A percentile compares a stretch with the other conserved stretches of the same genome.
These are phyloP conservation scores for Carnegiea gigantea DNA, from an alignment of 179 eudicot genomes.

Conservation along the genomic window DNA sequence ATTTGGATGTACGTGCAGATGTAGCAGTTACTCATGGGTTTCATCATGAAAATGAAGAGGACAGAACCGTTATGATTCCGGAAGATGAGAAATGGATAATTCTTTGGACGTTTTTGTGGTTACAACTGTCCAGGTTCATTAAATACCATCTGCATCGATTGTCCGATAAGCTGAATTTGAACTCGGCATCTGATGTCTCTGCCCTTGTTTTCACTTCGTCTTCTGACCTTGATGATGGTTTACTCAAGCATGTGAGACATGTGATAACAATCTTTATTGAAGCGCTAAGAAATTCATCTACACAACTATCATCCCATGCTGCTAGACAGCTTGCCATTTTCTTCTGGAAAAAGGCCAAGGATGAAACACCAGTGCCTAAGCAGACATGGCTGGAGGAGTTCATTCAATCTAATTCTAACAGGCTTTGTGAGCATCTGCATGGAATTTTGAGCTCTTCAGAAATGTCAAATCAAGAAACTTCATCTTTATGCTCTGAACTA, in stretches of 20 bases:
- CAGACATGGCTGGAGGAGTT: slow-evolving; percentile 47
- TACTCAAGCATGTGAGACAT: slow-evolving; percentile 33
- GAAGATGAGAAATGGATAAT: slow-evolving; percentile 55
- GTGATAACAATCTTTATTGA: slow-evolving; percentile 41
- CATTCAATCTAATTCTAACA: slow-evolving; percentile 25
- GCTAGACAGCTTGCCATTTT: slow-evolving; percentile 56
- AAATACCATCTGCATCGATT: slow-evolving; percentile 38
- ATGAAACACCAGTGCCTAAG: slow-evolving; percentile 36
- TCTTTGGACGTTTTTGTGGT: slow-evolving; percentile 57
- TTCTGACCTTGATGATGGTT: slow-evolving; percentile 26
- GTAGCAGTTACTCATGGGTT: slow-evolving; percentile 24
- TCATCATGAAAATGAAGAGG: slow-evolving; percentile 37
- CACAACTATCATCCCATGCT: slow-evolving; percentile 51
- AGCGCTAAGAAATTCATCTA: slow-evolving; percentile 40
- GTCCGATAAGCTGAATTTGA: slow-evolving; percentile 30
- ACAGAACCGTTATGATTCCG: slow-evolving; percentile 31
- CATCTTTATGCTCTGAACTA: slow-evolving; percentile 37
- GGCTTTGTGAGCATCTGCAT: slow-evolving; percentile 30
- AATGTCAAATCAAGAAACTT: slow-evolving; percentile 27
- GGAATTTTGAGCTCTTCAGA: slow-evolving; percentile 29
- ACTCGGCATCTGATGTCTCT: slow-evolving; percentile 28
- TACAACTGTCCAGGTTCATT: slow-evolving; percentile 50
- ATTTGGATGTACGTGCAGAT: slow-evolving; percentile 2
- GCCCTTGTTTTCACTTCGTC: slow-evolving; percentile 23
- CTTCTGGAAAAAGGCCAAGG: slow-evolving; percentile 50